Evolutionary conservation across 2,329 filamentous ascomycete species (phyloP).

Genomic region (Neofusicoccum umdonicola): DNA sequence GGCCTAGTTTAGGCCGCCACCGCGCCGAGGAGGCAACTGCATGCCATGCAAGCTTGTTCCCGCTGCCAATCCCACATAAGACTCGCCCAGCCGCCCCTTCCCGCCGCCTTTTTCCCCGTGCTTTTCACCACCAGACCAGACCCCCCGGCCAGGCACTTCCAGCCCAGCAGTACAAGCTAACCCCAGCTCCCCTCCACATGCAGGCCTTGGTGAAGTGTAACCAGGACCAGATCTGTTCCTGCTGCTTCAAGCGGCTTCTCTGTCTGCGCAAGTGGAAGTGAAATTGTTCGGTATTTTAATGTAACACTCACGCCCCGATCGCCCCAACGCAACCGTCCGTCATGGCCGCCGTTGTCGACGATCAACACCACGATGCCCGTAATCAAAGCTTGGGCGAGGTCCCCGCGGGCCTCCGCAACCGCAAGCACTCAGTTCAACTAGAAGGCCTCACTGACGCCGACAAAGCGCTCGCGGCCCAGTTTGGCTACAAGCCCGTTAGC

Average conservation of each 20-base stretch:
- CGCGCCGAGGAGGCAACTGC: neutral
- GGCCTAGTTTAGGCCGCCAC: neutral
- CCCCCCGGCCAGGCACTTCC: no score
- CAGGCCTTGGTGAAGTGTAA: constrained; percentile 13
- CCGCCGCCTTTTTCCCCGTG: neutral
- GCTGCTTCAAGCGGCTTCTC: constrained; percentile 11
- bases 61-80: constrained; percentile 7
- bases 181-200: neutral
- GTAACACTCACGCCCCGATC: neutral
- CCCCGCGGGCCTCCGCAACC: neutral
- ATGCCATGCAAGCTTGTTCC: neutral
- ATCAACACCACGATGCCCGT: neutral
- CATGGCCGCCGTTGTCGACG: neutral
- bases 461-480: constrained; percentile 8
- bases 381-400: neutral
- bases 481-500: constrained; percentile 13
- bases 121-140: neutral
- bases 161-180: no score
- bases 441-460: constrained; percentile 11
- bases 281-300: neutral
- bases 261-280: constrained; percentile 16
- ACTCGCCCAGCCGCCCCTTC: neutral
- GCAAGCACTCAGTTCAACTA: neutral
- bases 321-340: no score
- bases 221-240: constrained; percentile 4